Evolutionary conservation across 352 stramenopile genomes (phyloP), one percentile per base, ranked within the genome.

Genomic region (Phytophthora pini): DNA sequence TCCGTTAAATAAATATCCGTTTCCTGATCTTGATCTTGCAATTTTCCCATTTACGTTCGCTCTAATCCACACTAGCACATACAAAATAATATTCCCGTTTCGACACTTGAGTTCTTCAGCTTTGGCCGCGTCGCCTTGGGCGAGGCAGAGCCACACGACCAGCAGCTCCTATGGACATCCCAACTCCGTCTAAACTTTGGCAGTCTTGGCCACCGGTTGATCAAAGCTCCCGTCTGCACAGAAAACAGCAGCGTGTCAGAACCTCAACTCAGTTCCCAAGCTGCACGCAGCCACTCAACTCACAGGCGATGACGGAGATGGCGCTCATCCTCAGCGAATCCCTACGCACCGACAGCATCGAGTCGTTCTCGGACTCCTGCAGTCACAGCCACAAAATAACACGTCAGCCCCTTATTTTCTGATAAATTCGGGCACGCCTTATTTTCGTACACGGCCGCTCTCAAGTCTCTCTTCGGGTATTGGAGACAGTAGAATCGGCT

Each of bases 381-480:
- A 54, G 24, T 54, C 55, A 51, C 41, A 70, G 20, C 2, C 26
- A 49, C 6, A 29, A 9, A 65, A 50, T 49, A 7, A 20, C 13
- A 26, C 52, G 31, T 68, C 20, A 71, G 50, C 40, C 5, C 54
- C 36, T 24, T 36, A 36, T 36, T 36, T 36, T 36, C 31, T 13
- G 31, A 36, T 36, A 36, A 36, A 36, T 36, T 36, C 29, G 29
- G 29, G 1, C 29, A 32, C 7, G 4, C n/a, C 17, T 51, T 45
- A 32, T 15, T 32, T 60, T 17, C 66, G 24, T 73, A 86, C 75
- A 10, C 76, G 77, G 44, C 80, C 83, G 27, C 74, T 82, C 43
- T 87, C 79, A 12, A 69, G 48, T 5, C 71, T 76, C 57, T 92
- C 84, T 44, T 92, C 84, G 2, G 79, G 70, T 63, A 92, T 92